These are phyloP conservation scores for Linnemannia exigua DNA, from an alignment of 192 early-diverging fungal species.

Conservation along the genomic window DNA sequence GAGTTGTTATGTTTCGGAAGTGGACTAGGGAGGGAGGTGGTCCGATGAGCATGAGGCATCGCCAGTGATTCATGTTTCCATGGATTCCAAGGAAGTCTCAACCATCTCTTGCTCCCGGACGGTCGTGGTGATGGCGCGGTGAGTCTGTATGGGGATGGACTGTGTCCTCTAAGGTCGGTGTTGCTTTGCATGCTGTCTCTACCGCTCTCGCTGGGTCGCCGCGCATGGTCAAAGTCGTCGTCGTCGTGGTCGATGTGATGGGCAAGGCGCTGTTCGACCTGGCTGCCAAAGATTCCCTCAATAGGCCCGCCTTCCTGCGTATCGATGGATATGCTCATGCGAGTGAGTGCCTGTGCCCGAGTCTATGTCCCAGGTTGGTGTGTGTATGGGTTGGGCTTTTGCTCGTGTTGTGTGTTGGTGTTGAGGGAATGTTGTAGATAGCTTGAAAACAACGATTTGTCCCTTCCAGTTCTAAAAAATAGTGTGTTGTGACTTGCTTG, in stretches of 20 bases:
- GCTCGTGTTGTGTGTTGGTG: neutral
- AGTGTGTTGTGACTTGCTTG: neutral
- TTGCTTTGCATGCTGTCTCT: conserved; percentile 13
- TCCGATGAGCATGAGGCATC: neutral
- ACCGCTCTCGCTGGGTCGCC: conserved; percentile 17
- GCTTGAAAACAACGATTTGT: neutral
- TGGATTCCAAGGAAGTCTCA: conserved; percentile 7
- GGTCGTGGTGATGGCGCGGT: conserved; percentile 1
- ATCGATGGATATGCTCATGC: conserved; percentile 48
- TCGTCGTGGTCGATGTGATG: conserved; percentile 23
- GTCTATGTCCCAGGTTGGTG: neutral
- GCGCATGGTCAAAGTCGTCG: conserved; percentile 2
- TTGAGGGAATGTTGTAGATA: neutral
- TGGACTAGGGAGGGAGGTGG: neutral
- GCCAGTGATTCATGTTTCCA: neutral
- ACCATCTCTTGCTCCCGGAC: conserved; percentile 7
- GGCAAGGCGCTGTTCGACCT: conserved; percentile 40
- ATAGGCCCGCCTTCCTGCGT: conserved; percentile 28
- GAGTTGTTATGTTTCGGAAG: neutral
- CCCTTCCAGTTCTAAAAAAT: neutral
- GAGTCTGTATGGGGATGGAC: neutral
- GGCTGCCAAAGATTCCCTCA: conserved; percentile 47
- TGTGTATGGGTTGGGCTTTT: neutral
- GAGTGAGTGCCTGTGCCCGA: neutral
- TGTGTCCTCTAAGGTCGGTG: neutral